Base-by-base conservation (phyloP, 306 rosid species). In the Vicia sativa region DNA sequence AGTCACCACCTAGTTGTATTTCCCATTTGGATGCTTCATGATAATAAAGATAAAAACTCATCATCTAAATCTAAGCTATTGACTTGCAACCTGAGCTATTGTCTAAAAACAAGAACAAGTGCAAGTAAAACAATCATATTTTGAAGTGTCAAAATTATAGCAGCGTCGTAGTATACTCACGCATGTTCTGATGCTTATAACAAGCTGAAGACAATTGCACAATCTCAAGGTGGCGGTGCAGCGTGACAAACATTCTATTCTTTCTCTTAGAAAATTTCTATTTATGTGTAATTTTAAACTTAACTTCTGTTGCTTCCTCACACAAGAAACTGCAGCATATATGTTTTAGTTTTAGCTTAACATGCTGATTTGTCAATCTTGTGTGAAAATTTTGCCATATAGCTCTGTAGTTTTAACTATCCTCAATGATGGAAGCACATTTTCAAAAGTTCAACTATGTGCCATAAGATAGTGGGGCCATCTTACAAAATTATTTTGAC, bases 121-220 rank as follows among this genome's bases (percentile, higher is more conserved):
- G n/a, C n/a, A n/a, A n/a, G n/a, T n/a, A n/a, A n/a, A n/a, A n/a
- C n/a, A n/a, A n/a, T n/a, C n/a, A n/a, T n/a, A n/a, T n/a, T n/a
- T n/a, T n/a, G n/a, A n/a, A n/a, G n/a, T n/a, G n/a, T n/a, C n/a
- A n/a, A n/a, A n/a, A n/a, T n/a, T n/a, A n/a, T n/a, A n/a, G n/a
- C n/a, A n/a, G n/a, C n/a, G n/a, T n/a, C n/a, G n/a, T n/a, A n/a
- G n/a, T 87, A 87, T 48, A 38, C 90, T 10, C 77, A 39, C 39
- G 77, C 88, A 6, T 79, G 95, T 74, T 72, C 83, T 16, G 95
- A 87, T 18, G 82, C 83, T 59, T 90, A 87, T 18, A 79, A 67
- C 64, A 86, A 72, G 57, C 79, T 87, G 58, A 81, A 78, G 78
- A 79, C 64, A 46, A 74, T 85, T 31, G 52, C 81, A 53, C 78